Conservation (phyloP, 805 yeast genomes). For the Metschnikowia aberdeeniae region DNA sequence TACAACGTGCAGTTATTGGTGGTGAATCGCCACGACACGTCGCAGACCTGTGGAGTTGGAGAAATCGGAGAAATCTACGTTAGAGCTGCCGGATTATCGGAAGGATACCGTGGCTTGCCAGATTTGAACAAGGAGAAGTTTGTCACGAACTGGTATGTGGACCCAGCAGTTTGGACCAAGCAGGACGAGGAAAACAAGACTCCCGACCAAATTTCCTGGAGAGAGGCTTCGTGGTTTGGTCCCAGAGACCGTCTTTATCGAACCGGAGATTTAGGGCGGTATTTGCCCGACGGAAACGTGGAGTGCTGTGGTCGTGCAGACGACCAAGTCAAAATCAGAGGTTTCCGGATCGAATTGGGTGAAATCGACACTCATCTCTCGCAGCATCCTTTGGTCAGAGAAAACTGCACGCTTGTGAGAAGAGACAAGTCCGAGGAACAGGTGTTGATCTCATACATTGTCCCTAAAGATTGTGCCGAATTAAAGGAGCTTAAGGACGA, state of each 20-base stretch:
- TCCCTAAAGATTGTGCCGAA: conserved; percentile 58
- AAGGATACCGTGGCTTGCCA: conserved; percentile 90
- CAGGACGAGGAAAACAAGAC: conserved; percentile 46
- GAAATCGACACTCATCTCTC: conserved; percentile 97
- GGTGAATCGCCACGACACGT: conserved; percentile 83
- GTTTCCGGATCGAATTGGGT: conserved; percentile 96
- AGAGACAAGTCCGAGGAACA: conserved; percentile 93
- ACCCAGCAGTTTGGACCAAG: conserved; percentile 57
- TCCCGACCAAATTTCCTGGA: conserved; percentile 54
- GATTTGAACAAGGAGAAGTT: conserved; percentile 86
- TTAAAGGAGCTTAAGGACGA: conserved; percentile 48
- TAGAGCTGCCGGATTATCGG: conserved; percentile 96
- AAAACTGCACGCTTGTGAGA: conserved; percentile 86
- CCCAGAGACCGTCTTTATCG: conserved; percentile 95
- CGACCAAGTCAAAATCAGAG: conserved; percentile 97
- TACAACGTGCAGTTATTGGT: conserved; percentile 88
- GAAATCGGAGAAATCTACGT: conserved; percentile 99
- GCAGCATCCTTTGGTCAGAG: conserved; percentile 88
- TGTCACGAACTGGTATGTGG: conserved; percentile 85
- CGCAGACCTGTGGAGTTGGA: conserved; percentile 95
- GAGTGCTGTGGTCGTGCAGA: conserved; percentile 99
- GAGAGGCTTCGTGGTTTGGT: conserved; percentile 75
- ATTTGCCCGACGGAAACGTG: conserved; percentile 94
- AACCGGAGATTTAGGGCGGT: conserved; percentile 97
- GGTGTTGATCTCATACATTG: conserved; percentile 84